phyloP scores from a whole-genome alignment of 108 stramenopile species.

The Aureococcus anophagefferens region DNA sequence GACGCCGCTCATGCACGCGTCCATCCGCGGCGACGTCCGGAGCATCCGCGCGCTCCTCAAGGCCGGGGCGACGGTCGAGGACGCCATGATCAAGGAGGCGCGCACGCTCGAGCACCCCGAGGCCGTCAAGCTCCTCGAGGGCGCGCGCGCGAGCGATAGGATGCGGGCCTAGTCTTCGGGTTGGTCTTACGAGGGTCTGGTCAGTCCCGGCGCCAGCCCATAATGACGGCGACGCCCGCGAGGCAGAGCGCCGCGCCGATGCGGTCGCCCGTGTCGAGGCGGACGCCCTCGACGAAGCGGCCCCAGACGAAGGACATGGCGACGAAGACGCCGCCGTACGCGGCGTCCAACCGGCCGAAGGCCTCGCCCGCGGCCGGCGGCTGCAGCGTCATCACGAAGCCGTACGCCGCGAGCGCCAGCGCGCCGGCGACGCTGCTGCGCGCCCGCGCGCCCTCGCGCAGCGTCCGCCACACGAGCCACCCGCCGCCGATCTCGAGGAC shows the following conservation, averaged over 20 bases:
- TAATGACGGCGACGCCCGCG: constrained; percentile 10
- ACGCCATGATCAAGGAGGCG: no score
- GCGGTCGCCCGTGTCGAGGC: constrained; percentile 10
- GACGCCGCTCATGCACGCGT: no score
- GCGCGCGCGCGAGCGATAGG: no score
- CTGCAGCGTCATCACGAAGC: constrained; percentile 13
- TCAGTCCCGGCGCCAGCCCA: not conserved
- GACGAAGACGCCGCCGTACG: constrained; percentile 23
- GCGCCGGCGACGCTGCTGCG: not conserved
- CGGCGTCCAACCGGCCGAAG: constrained; percentile 19
- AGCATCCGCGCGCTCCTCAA: no score
- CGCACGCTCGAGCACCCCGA: no score
- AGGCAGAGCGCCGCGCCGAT: constrained; percentile 8
- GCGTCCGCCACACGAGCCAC: constrained; percentile 14
- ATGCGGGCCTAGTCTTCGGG: no score
- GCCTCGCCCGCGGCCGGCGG: constrained; percentile 12
- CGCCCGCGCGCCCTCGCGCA: not conserved
- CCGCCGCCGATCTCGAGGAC: constrained; percentile 23
- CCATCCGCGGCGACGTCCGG: no score
- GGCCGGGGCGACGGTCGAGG: no score
- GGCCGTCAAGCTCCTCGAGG: no score
- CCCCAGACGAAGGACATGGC: constrained; percentile 14
- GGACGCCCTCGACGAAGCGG: constrained; percentile 6
- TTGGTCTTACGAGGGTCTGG: no score
- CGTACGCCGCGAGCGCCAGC: constrained; percentile 8